A percentile compares a stretch with the other conserved stretches of the same genome.
Evolutionary conservation across 306 rosid genomes (phyloP).

Genomic region (Fragaria nilgerrensis): DNA sequence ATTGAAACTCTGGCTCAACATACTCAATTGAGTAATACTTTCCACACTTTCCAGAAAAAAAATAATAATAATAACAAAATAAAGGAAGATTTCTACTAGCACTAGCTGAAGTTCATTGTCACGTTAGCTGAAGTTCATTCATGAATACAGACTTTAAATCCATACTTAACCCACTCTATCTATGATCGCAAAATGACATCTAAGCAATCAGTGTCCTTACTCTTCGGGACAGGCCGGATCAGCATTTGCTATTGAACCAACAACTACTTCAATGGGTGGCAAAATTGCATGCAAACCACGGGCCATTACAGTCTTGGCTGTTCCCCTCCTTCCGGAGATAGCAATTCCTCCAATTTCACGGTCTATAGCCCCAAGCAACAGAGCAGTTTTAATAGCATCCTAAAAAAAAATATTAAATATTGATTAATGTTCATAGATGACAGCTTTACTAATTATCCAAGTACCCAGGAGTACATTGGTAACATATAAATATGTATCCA

Average conservation of each 20-base stretch:
- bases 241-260: constrained; percentile 88
- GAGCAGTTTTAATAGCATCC: constrained; percentile 97
- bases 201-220: constrained; percentile 54
- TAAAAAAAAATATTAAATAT: constrained; percentile 20
- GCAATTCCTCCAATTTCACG: constrained; percentile 91
- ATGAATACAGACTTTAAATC: neutral
- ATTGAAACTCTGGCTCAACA: neutral
- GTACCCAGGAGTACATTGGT: neutral
- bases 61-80: too few relatives aligned
- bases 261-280: constrained; percentile 89
- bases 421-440: constrained; percentile 2
- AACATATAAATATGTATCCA: neutral
- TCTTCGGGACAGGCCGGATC: constrained; percentile 84
- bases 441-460: neutral
- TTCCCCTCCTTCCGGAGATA: constrained; percentile 86
- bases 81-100: neutral
- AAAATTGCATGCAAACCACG: constrained; percentile 87
- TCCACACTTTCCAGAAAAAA: neutral
- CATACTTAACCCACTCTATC: neutral
- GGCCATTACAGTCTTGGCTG: constrained; percentile 95
- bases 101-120: neutral
- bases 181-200: constrained; percentile 1
- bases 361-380: constrained; percentile 88
- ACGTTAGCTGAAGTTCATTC: neutral
- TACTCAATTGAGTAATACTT: neutral